Conservation (phyloP, 805 yeast species). For the Saccharomycopsis schoenii region DNA sequence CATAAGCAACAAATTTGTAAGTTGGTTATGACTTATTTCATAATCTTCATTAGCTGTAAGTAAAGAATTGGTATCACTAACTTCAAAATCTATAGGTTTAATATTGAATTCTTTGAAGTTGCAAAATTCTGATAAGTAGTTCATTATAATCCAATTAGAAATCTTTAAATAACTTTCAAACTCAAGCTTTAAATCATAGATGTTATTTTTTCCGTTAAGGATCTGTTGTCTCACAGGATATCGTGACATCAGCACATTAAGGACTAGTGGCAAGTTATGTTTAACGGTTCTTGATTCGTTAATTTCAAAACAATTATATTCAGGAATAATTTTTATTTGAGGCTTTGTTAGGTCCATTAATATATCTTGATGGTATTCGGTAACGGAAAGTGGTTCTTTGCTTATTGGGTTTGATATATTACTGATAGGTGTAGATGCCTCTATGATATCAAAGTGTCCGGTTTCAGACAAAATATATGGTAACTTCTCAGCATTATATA, state of each 20-base stretch:
- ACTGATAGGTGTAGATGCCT: neutral
- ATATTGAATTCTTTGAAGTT: conserved; percentile 4
- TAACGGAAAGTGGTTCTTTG: conserved; percentile 7
- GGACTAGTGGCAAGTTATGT: conserved; percentile 11
- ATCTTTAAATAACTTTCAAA: conserved; percentile 1
- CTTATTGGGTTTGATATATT: neutral
- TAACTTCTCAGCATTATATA: neutral
- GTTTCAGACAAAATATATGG: neutral
- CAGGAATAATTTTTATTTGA: conserved; percentile 11
- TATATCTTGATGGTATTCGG: conserved; percentile 8
- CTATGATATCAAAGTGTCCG: neutral
- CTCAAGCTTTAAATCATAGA: conserved; percentile 11
- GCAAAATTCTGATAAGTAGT: neutral
- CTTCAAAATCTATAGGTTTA: neutral
- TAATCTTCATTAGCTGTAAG: neutral
- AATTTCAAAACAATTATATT: conserved; percentile 2
- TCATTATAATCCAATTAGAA: conserved; percentile 9
- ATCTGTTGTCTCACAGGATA: conserved; percentile 3
- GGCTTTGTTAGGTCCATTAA: conserved; percentile 11
- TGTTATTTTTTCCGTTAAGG: neutral
- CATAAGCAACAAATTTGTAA: neutral
- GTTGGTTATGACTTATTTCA: neutral
- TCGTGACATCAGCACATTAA: conserved; percentile 11
- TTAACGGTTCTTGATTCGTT: conserved; percentile 1
- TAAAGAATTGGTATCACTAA: neutral